Percentiles rank a stretch among this genome's conserved stretches.
Evolutionary conservation across 2,329 filamentous ascomycete genomes (phyloP).

Genomic region (Diaporthe capsici): DNA sequence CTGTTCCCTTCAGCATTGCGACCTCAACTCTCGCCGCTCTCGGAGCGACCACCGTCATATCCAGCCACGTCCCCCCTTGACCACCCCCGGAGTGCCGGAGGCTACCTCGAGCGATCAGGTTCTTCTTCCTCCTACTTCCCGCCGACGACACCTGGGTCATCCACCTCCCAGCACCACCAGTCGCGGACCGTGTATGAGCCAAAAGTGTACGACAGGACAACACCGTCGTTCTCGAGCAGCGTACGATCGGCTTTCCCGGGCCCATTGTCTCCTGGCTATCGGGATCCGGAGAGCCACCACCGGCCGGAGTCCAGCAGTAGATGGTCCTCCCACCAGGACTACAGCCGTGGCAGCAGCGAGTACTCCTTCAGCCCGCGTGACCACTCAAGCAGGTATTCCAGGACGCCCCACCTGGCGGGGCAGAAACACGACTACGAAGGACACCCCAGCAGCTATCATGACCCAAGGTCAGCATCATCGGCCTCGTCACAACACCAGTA

Average conservation of each 20-base stretch:
- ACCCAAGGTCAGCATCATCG: constrained; percentile 27
- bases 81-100: constrained; percentile 57
- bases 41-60: constrained; percentile 61
- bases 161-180: constrained; percentile 51
- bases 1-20: constrained; percentile 64
- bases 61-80: constrained; percentile 63
- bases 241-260: constrained; percentile 55
- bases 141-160: constrained; percentile 52
- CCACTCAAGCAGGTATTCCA: constrained; percentile 28
- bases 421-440: constrained; percentile 51
- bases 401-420: constrained; percentile 52
- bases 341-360: constrained; percentile 54
- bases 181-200: constrained; percentile 63
- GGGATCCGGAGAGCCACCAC: constrained; percentile 53
- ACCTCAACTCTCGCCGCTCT: constrained; percentile 60
- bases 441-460: constrained; percentile 30
- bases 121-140: constrained; percentile 65
- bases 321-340: constrained; percentile 58
- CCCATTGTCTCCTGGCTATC: constrained; percentile 61
- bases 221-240: constrained; percentile 52
- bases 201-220: constrained; percentile 58
- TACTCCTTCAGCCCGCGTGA: constrained; percentile 62
- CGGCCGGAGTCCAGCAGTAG: constrained; percentile 53
- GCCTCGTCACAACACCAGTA: constrained; percentile 32
- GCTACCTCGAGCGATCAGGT: constrained; percentile 54